Base-by-base conservation (phyloP, 495 filamentous ascomycete genomes). In the Penicillium cinerascens region DNA sequence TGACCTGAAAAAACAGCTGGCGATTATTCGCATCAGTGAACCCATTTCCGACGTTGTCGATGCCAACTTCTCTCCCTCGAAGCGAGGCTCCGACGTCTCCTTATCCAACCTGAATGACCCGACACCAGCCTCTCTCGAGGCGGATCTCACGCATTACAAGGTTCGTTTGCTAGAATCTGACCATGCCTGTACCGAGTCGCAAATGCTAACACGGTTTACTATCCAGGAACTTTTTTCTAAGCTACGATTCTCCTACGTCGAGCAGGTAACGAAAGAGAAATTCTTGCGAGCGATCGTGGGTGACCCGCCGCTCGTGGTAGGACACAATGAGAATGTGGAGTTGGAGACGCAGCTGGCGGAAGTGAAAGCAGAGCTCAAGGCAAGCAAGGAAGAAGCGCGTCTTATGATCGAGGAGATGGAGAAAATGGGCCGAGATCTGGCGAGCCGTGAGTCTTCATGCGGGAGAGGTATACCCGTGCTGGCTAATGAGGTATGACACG, bases 261-360 rank as follows among this genome's bases (percentile, higher is more conserved):
- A 73, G 51, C 74, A 95, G 85, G 95, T 96, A 66, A 95, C 87
- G 66, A 96, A 97, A 77, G 92, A 97, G 58, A 93, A 97, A 69
- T 82, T 87, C 60, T 81, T 96, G 49, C 93, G 95, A 73, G 89
- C 90, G 54, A 96, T 97, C 73, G 89, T 92, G 16, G 88, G 87
- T 57, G 90, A 97, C 49, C 89, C 91, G 33, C 92, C 91, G 1
- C 76, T 89, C 13, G 84, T 96, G 37, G 87, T 95, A 49, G 86
- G 86, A 15, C 80, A 86, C 39, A 78, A 85, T 58, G 91, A 96
- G 55, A 97, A 95, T 66, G 78, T 86, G 16, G 86, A 87, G 47
- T 75, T 96, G 26, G 92, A 96, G 65, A 78, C 75, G 39, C 69
- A 82, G 52, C 78, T 96, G 23, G 75, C 77, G 4, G 79, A 75